A percentile compares a stretch with the other conserved stretches of the same genome.
Evolutionary conservation across 352 stramenopile species (phyloP).

Genomic region (Aphanomyces stellatus): DNA sequence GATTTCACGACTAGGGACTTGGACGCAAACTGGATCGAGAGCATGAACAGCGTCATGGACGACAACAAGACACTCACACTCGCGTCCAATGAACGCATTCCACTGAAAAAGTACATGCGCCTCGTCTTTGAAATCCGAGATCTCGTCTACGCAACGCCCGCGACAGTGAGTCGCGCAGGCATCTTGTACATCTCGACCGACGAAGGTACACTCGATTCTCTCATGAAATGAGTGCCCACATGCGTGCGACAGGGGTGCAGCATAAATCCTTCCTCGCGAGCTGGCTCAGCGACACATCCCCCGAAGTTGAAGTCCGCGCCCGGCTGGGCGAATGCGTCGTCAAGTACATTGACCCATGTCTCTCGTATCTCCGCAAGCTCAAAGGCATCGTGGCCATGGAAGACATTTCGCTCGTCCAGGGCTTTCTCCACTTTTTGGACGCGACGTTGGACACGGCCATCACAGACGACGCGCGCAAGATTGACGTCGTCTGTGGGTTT

Average conservation of each 20-base stretch:
- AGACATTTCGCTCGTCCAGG: conserved; percentile 88
- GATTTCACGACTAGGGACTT: conserved; percentile 32
- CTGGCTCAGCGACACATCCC: conserved; percentile 77
- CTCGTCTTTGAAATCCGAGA: conserved; percentile 95
- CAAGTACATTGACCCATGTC: conserved; percentile 80
- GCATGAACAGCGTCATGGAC: conserved; percentile 88
- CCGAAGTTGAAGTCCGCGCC: conserved; percentile 41
- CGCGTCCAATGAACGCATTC: conserved; percentile 94
- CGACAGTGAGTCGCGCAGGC: conserved; percentile 90
- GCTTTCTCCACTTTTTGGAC: conserved; percentile 89
- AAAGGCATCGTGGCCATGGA: conserved; percentile 86
- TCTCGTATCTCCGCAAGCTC: conserved; percentile 81
- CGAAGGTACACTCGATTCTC: conserved; percentile 43
- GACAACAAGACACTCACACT: conserved; percentile 86
- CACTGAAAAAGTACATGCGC: conserved; percentile 90
- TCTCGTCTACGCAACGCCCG: conserved; percentile 90
- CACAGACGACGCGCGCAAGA: conserved; percentile 46
- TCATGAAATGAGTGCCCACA: too few relatives aligned
- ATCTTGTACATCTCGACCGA: conserved; percentile 93
- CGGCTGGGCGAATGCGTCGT: conserved; percentile 55
- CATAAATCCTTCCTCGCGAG: conserved; percentile 89
- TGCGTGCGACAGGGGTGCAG: conserved; percentile 76
- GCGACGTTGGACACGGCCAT: conserved; percentile 65
- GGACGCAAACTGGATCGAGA: conserved; percentile 83
- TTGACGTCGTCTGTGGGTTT: conserved; percentile 87